phyloP scores from a whole-genome alignment of 2,329 filamentous ascomycete species.

The Endoconidiophora laricicola region DNA sequence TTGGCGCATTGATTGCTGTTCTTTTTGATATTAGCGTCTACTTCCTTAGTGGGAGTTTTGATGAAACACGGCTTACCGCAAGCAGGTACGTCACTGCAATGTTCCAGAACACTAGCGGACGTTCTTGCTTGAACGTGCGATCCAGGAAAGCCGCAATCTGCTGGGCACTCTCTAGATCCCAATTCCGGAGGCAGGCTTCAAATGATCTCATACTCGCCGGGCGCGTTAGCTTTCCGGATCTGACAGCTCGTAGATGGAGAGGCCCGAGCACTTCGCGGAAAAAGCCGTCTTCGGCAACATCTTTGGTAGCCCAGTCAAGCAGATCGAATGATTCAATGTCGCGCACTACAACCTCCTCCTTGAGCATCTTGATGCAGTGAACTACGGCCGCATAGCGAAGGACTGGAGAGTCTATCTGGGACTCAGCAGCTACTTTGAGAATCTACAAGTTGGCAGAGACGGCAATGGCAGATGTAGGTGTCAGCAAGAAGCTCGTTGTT shows the following conservation, averaged over 20 bases:
- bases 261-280: slow-evolving; percentile 32
- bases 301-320: slow-evolving; percentile 35
- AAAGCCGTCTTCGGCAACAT: slow-evolving; percentile 23
- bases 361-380: slow-evolving; percentile 17
- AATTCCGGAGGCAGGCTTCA: slow-evolving; percentile 35
- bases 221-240: slow-evolving; percentile 35
- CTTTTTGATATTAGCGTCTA: slow-evolving; percentile 17
- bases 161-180: slow-evolving; percentile 23
- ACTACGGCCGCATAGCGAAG: slow-evolving; percentile 6
- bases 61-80: slow-evolving; percentile 24
- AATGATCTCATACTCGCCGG: slow-evolving; percentile 32
- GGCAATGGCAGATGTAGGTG: background rate
- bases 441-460: slow-evolving; percentile 4
- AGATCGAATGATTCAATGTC: slow-evolving; percentile 36
- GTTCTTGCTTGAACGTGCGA: slow-evolving; percentile 31
- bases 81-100: slow-evolving; percentile 37
- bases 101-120: slow-evolving; percentile 36
- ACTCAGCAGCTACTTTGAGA: slow-evolving; percentile 4
- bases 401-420: slow-evolving; percentile 3
- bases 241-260: slow-evolving; percentile 25
- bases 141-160: slow-evolving; percentile 39
- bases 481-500: too few species aligned
- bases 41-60: background rate
- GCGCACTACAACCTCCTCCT: slow-evolving; percentile 28
- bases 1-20: slow-evolving; percentile 29